Evolutionary conservation across 164 flowering plant species (phyloP).

Genomic region (Protea cynaroides): DNA sequence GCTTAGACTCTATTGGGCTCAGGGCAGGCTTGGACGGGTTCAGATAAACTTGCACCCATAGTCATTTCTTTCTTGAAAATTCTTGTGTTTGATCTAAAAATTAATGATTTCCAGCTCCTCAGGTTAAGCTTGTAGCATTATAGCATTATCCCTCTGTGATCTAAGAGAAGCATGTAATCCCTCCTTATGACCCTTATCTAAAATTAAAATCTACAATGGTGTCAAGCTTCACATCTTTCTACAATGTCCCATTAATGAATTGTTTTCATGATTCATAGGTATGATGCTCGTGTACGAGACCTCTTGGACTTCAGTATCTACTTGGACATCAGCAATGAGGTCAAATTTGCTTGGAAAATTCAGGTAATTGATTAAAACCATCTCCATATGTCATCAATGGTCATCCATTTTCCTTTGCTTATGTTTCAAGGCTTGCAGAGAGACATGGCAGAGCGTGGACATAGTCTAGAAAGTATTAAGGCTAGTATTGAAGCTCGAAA

Average conservation of each 20-base stretch:
- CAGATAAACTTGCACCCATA: too few relatives aligned
- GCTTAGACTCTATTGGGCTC: too few relatives aligned
- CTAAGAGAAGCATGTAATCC: neutral
- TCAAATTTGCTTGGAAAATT: slow-evolving; percentile 97
- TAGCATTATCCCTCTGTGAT: too few relatives aligned
- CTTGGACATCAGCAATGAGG: slow-evolving; percentile 96
- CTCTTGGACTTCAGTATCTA: slow-evolving; percentile 98
- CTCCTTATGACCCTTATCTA: neutral
- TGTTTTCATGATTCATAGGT: slow-evolving; percentile 37
- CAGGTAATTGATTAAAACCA: slow-evolving; percentile 43
- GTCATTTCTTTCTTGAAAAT: too few relatives aligned
- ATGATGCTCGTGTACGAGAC: slow-evolving; percentile 77
- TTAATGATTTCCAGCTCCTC: too few relatives aligned
- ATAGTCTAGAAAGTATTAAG: slow-evolving; percentile 95
- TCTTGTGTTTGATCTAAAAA: too few relatives aligned
- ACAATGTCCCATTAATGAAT: neutral
- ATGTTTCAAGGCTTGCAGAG: slow-evolving; percentile 42
- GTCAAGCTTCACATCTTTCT: neutral
- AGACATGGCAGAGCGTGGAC: slow-evolving; percentile 99
- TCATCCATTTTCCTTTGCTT: slow-evolving; percentile 9
- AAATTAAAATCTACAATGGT: too few relatives aligned
- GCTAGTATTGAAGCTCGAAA: slow-evolving; percentile 98
- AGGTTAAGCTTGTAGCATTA: too few relatives aligned
- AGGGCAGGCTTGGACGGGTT: too few relatives aligned
- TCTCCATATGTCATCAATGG: neutral